Conservation (phyloP, 768 basidiomycete genomes). For the Trametes villosa region DNA sequence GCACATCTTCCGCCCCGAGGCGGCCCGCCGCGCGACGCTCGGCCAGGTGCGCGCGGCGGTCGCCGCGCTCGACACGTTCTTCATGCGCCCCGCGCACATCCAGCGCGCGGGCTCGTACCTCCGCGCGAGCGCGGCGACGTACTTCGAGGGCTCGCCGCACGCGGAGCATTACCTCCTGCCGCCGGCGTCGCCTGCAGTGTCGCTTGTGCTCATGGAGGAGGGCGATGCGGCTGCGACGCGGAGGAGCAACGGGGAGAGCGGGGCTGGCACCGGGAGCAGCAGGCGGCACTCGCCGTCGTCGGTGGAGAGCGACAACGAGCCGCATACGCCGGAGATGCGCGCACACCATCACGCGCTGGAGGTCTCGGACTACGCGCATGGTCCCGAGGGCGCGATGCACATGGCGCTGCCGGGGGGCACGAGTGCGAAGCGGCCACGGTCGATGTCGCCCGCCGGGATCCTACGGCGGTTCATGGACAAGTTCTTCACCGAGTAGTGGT, state of each 20-base stretch:
- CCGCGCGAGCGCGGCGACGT: slow-evolving; percentile 21
- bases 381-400: background rate
- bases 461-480: slow-evolving; percentile 25
- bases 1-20: slow-evolving; percentile 34
- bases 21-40: slow-evolving; percentile 32
- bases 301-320: background rate
- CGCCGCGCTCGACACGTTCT: slow-evolving; percentile 61
- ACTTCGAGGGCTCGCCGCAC: slow-evolving; percentile 16
- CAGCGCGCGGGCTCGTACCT: slow-evolving; percentile 13
- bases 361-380: background rate
- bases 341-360: slow-evolving; percentile 7
- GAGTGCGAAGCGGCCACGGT: background rate
- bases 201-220: background rate
- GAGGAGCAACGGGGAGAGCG: background rate
- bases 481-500: slow-evolving; percentile 20
- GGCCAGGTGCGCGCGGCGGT: slow-evolving; percentile 56
- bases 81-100: slow-evolving; percentile 24
- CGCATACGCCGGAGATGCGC: slow-evolving; percentile 15
- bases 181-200: background rate
- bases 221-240: background rate
- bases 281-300: slow-evolving; percentile 3
- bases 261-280: background rate
- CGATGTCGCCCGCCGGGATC: slow-evolving; percentile 17
- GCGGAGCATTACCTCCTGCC: slow-evolving; percentile 8
- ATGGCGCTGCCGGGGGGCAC: background rate